Percentiles rank a stretch among this genome's conserved stretches.
These are phyloP conservation scores for Arabidopsis thaliana DNA, from an alignment of 345 rosid species.

Conservation along the genomic window TAIR10.1 NC_003070.9:9760501-9761000, in stretches of 20 bases:
- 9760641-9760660: not conserved
- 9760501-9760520: too few species aligned
- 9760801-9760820: too few species aligned
- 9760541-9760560: too few species aligned
- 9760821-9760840: too few species aligned
- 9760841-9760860: not conserved
- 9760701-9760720: not conserved
- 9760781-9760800: too few species aligned
- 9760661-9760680: not conserved
- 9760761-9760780: not conserved
- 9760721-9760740: not conserved
- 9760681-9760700: not conserved
- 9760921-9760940: not conserved
- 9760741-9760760: not conserved
- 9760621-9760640: too few species aligned
- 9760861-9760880: not conserved
- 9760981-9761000: not conserved
- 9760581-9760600: too few species aligned
- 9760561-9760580: too few species aligned
- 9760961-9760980: not conserved
- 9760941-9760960: not conserved
- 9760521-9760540: too few species aligned
- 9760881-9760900: not conserved
- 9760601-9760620: not conserved
- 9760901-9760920: not conserved